A percentile compares a stretch with the other conserved stretches of the same genome.
Conservation (phyloP, 2,329 filamentous ascomycete genomes). For the Byssothecium circinans region DNA sequence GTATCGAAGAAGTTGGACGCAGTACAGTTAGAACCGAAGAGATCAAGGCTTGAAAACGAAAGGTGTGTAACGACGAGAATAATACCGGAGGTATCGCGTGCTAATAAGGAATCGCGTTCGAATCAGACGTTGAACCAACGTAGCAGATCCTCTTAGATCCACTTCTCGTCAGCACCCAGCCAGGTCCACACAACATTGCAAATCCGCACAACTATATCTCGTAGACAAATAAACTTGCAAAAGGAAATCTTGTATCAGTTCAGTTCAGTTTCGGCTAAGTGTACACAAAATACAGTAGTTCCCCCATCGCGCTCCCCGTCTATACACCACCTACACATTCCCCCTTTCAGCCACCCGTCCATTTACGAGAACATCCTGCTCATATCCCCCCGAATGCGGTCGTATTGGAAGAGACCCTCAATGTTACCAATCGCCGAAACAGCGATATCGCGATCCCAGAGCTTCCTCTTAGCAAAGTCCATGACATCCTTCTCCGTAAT, state of each 20-base stretch:
- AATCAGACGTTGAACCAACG: no score
- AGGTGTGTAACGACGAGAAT: no score
- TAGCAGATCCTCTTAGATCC: no score
- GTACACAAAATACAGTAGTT: slow-evolving; percentile 40
- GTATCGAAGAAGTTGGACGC: no score
- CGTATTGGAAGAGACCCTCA: slow-evolving; percentile 79
- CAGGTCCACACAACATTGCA: no score
- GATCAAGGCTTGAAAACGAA: no score
- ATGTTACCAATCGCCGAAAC: slow-evolving; percentile 91
- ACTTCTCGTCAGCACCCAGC: no score
- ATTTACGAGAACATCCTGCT: slow-evolving; percentile 65
- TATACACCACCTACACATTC: slow-evolving; percentile 2
- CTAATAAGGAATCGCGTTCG: no score
- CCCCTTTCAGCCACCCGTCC: neutral
- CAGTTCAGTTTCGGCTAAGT: slow-evolving; percentile 23
- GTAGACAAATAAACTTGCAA: no score
- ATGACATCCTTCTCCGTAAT: slow-evolving; percentile 97
- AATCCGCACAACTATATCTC: no score
- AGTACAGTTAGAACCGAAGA: no score
- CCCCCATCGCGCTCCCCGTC: slow-evolving; percentile 10
- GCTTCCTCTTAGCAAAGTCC: slow-evolving; percentile 89
- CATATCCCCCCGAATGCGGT: slow-evolving; percentile 80
- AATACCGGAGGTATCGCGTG: no score
- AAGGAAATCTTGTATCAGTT: neutral
- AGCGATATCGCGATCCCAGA: slow-evolving; percentile 97